These are phyloP conservation scores for Pseudovirgaria hyperparasitica DNA, from an alignment of 2,329 filamentous ascomycete species.

Conservation along the genomic window DNA sequence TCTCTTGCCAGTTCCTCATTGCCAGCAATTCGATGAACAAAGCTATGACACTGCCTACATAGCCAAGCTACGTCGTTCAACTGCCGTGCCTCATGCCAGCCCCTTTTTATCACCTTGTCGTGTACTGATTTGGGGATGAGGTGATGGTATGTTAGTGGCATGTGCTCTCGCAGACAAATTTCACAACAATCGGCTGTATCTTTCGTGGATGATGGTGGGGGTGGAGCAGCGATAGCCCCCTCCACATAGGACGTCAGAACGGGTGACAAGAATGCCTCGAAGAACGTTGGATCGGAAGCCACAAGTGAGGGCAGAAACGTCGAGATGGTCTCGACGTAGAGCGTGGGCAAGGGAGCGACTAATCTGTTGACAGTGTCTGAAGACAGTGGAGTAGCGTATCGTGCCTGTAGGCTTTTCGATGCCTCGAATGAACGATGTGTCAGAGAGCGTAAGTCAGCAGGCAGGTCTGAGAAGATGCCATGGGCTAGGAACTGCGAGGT, in stretches of 20 bases:
- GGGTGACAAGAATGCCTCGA: conserved; percentile 46
- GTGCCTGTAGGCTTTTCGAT: conserved; percentile 35
- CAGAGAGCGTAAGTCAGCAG: conserved; percentile 46
- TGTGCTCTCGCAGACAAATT: conserved; percentile 62
- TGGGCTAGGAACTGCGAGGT: conserved; percentile 55
- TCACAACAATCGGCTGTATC: conserved; percentile 46
- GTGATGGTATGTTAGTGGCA: conserved; percentile 72
- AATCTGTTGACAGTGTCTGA: conserved; percentile 37
- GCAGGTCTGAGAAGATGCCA: conserved; percentile 56
- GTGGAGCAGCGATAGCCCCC: conserved; percentile 47
- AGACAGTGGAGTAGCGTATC: conserved; percentile 47
- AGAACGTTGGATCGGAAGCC: conserved; percentile 41
- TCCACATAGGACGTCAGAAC: conserved; percentile 51
- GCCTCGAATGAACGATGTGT: conserved; percentile 45
- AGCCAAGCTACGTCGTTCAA: conserved; percentile 76
- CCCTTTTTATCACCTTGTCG: conserved; percentile 60
- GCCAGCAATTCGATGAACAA: conserved; percentile 61
- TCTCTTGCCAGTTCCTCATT: conserved; percentile 68
- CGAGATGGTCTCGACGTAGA: no score
- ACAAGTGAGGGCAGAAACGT: conserved; percentile 46
- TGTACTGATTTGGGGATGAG: conserved; percentile 71
- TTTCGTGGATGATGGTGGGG: conserved; percentile 47
- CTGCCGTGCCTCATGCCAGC: conserved; percentile 65
- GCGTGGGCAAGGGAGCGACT: no score
- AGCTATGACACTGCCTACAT: conserved; percentile 71